phyloP scores from a whole-genome alignment of 1,284 basidiomycete genomes.

The Boletus smithii region DNA sequence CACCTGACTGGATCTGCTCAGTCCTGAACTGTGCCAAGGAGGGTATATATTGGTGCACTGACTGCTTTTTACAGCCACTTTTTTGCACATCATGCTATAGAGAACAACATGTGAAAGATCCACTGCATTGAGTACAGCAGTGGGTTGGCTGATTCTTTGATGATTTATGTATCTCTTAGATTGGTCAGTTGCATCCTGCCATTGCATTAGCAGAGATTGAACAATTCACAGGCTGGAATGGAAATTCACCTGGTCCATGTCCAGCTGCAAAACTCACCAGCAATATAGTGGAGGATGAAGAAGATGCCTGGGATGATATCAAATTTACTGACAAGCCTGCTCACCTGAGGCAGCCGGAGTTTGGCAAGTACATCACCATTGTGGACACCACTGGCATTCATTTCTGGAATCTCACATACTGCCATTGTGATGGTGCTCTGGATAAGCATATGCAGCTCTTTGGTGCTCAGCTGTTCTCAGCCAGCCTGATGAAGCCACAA shows the following conservation, averaged over 20 bases:
- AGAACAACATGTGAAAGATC: not conserved
- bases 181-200: not conserved
- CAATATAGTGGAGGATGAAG: too few relatives aligned
- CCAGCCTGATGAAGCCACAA: accelerated
- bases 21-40: not conserved
- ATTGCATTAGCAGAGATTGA: too few relatives aligned
- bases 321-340: too few relatives aligned
- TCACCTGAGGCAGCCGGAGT: not conserved
- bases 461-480: not conserved
- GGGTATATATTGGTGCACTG: not conserved
- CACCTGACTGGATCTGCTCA: not conserved
- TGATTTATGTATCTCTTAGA: not conserved
- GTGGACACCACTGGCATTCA: not conserved
- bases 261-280: too few relatives aligned
- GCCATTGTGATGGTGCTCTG: not conserved
- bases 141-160: not conserved
- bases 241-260: too few relatives aligned
- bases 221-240: not conserved
- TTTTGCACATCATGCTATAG: not conserved
- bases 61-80: not conserved
- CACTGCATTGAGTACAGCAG: not conserved
- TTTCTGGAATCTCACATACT: not conserved
- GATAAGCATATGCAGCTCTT: not conserved
- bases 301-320: too few relatives aligned
- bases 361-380: not conserved